These are phyloP conservation scores for Fusarium sp. DNA, from an alignment of 2,329 filamentous ascomycete species.

Conservation along the genomic window DNA sequence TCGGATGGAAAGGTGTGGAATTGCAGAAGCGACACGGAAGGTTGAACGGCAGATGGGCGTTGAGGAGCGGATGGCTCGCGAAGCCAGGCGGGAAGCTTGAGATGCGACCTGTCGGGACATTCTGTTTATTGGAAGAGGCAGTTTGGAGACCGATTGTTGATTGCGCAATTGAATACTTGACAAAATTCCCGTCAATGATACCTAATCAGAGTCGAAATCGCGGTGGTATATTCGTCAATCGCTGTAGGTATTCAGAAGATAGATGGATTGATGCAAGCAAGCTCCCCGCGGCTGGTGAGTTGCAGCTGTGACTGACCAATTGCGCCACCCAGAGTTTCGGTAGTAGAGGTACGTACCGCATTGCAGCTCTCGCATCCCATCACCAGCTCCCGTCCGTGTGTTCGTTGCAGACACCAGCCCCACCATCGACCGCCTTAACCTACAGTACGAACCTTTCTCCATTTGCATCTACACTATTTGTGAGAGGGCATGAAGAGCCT, in stretches of 20 bases:
- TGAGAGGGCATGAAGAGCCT: conserved; percentile 40
- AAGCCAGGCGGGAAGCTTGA: conserved; percentile 56
- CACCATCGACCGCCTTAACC: conserved; percentile 39
- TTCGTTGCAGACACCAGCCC: conserved; percentile 27
- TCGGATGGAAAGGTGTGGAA: conserved; percentile 6
- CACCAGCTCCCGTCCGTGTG: conserved; percentile 38
- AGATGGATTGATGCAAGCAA: conserved; percentile 24
- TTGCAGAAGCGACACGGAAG: conserved; percentile 35
- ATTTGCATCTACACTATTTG: conserved; percentile 8
- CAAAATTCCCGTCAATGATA: background rate
- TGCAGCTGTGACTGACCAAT: conserved; percentile 35
- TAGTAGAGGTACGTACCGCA: conserved; percentile 39
- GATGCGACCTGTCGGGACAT: conserved; percentile 54
- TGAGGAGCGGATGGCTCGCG: conserved; percentile 51
- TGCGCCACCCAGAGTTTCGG: conserved; percentile 1
- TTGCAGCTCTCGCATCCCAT: conserved; percentile 17
- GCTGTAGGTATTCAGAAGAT: conserved; percentile 7
- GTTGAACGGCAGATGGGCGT: conserved; percentile 41
- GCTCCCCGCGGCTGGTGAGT: conserved; percentile 30
- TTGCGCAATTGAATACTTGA: background rate
- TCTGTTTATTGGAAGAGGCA: conserved; percentile 14
- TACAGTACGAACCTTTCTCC: conserved; percentile 2
- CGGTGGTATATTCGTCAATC: conserved; percentile 19
- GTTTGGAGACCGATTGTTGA: background rate
- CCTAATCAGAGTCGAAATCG: background rate